phyloP scores from a whole-genome alignment of 2,329 filamentous ascomycete genomes.

The Penicillium sp. region DNA sequence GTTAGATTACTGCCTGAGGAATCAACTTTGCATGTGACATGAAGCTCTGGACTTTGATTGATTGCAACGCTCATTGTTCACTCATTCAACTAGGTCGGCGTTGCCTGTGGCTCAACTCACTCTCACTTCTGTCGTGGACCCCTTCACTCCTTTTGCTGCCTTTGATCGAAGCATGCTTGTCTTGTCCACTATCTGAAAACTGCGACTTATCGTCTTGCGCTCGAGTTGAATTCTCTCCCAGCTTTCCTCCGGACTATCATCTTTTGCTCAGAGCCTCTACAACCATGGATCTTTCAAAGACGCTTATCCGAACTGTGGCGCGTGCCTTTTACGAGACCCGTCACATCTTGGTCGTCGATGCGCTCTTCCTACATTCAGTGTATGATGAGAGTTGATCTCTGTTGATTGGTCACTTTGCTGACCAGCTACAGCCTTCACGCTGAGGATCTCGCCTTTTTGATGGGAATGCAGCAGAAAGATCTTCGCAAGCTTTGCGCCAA shows the following conservation, averaged over 20 bases:
- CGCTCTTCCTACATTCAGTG: slow-evolving; percentile 71
- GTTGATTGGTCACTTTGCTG: slow-evolving; percentile 12
- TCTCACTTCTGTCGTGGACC: background rate
- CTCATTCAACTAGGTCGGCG: slow-evolving; percentile 9
- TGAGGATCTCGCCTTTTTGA: slow-evolving; percentile 80
- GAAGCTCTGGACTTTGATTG: slow-evolving; percentile 8
- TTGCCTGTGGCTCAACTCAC: slow-evolving; percentile 2
- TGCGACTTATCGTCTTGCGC: slow-evolving; percentile 7
- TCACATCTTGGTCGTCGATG: slow-evolving; percentile 78
- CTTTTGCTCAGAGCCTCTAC: background rate
- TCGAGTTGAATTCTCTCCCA: background rate
- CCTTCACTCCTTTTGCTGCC: slow-evolving; percentile 2
- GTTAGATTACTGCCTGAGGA: slow-evolving; percentile 10
- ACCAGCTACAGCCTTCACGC: slow-evolving; percentile 64
- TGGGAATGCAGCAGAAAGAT: slow-evolving; percentile 88
- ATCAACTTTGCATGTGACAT: slow-evolving; percentile 11
- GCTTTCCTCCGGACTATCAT: background rate
- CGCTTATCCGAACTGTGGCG: slow-evolving; percentile 79
- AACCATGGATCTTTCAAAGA: slow-evolving; percentile 65
- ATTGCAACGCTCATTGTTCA: background rate
- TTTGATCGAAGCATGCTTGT: slow-evolving; percentile 1
- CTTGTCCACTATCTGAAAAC: background rate
- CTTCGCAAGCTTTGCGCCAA: slow-evolving; percentile 84
- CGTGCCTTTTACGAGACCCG: slow-evolving; percentile 85
- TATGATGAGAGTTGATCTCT: slow-evolving; percentile 41